Conservation (phyloP, 2,329 filamentous ascomycete genomes). For the Elsinoe perseae region DNA sequence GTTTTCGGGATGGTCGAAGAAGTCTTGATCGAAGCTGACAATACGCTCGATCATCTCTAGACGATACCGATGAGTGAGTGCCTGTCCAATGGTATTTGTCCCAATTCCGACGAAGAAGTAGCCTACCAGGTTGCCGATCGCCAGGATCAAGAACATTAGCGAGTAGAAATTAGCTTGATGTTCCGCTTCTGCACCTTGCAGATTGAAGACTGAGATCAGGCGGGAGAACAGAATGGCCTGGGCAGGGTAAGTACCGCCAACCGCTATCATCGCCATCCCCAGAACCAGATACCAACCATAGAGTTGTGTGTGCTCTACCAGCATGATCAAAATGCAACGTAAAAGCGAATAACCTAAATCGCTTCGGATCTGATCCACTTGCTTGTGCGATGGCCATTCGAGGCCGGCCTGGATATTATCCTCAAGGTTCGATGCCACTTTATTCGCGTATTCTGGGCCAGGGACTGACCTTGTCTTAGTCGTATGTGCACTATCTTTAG, state of each 20-base stretch:
- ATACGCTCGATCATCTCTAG: conserved; percentile 29
- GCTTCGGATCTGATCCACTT: too few relatives aligned
- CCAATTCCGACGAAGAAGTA: conserved; percentile 42
- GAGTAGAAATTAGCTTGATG: conserved; percentile 44
- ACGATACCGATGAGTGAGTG: conserved; percentile 31
- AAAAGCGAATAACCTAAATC: conserved; percentile 27
- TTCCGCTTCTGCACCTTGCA: conserved; percentile 33
- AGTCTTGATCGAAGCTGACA: conserved; percentile 27
- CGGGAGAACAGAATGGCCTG: conserved; percentile 45
- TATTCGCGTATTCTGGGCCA: too few relatives aligned
- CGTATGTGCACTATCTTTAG: not conserved
- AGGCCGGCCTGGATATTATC: too few relatives aligned
- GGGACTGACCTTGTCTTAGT: not conserved
- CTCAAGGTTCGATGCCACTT: too few relatives aligned
- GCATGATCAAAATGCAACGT: conserved; percentile 32
- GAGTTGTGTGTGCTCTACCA: conserved; percentile 30
- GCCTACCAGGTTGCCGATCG: conserved; percentile 38
- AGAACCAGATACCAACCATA: conserved; percentile 34
- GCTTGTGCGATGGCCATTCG: too few relatives aligned
- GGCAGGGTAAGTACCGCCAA: conserved; percentile 38
- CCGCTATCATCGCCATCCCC: conserved; percentile 21
- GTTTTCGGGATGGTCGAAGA: conserved; percentile 40
- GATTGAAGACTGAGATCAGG: conserved; percentile 42
- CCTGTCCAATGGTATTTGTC: conserved; percentile 40
- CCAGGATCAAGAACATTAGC: conserved; percentile 51